Evolutionary conservation across 169 alveolate genomes (phyloP), one percentile per base, ranked within the genome.

Genomic region (Plasmodium ovale): DNA sequence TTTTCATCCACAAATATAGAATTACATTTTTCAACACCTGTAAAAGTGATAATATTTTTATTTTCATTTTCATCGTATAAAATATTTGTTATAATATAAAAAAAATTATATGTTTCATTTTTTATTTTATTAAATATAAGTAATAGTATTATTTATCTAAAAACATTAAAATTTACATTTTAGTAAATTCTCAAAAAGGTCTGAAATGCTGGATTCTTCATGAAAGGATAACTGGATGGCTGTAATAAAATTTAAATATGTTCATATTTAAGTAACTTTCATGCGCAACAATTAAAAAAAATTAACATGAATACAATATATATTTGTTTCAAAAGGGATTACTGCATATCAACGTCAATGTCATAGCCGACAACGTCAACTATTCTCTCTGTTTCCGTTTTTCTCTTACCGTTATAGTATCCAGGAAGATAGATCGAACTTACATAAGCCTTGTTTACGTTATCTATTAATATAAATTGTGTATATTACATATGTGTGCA

Each of bases 341-440:
- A 39, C 5, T 39, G 51, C 51, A 39, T 39, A 39, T 39, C 51
- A 9, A 39, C 9, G 5, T 39, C 51, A 39, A 39, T n/a, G n/a
- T n/a, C n/a, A n/a, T n/a, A n/a, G n/a, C n/a, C n/a, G n/a, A n/a
- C n/a, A n/a, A n/a, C n/a, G n/a, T n/a, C n/a, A n/a, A n/a, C n/a
- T n/a, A n/a, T n/a, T n/a, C n/a, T 60, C 5, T 29, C 12, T 59
- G 23, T 51, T 58, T 10, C 14, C 9, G 0, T 65, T 37, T 70
- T 70, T 69, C 44, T n/a, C 19, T 59, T 73, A 73, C 88, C 64
- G 35, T 73, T 73, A 35, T 59, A 73, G 27, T 73, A 73, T 37
- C 88, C 88, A 12, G 88, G 88, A 16, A 73, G 51, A 16, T 73
- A 59, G 19, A 73, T 29, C 14, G 88, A 59, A 42, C 67, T 44